Percentiles rank a stretch among this genome's conserved stretches.
Evolutionary conservation across 345 rosid genomes (phyloP).

Genomic region (Pistacia vera): DNA sequence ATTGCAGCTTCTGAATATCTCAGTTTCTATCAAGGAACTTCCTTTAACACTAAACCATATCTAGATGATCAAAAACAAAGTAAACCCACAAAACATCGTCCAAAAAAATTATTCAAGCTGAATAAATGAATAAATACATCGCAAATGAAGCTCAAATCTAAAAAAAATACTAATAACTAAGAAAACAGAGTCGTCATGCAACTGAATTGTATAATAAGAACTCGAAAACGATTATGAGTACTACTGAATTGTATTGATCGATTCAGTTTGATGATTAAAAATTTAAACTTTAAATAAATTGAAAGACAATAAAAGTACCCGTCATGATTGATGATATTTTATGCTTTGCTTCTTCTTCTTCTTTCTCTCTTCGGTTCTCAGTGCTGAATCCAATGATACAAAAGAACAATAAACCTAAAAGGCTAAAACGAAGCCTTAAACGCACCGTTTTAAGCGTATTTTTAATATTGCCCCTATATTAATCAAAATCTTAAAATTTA

Average conservation of each 20-base stretch:
- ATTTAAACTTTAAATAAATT: background rate
- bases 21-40: background rate
- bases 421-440: background rate
- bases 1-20: background rate
- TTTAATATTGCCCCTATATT: background rate
- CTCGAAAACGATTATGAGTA: background rate
- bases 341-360: background rate
- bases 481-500: no score
- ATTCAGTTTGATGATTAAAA: background rate
- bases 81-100: background rate
- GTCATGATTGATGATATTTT: conserved; percentile 15
- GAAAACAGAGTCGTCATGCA: background rate
- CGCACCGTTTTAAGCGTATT: background rate
- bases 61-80: background rate
- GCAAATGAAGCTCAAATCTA: background rate
- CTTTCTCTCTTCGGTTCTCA: background rate
- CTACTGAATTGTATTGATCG: background rate
- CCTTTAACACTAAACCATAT: background rate
- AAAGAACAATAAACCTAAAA: conserved; percentile 3
- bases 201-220: background rate
- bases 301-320: conserved; percentile 4
- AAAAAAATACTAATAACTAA: background rate
- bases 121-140: background rate
- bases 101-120: background rate
- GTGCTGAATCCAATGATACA: background rate